Evolutionary conservation across 2,329 filamentous ascomycete genomes (phyloP).

Genomic region (Sporothrix brasiliensis): DNA sequence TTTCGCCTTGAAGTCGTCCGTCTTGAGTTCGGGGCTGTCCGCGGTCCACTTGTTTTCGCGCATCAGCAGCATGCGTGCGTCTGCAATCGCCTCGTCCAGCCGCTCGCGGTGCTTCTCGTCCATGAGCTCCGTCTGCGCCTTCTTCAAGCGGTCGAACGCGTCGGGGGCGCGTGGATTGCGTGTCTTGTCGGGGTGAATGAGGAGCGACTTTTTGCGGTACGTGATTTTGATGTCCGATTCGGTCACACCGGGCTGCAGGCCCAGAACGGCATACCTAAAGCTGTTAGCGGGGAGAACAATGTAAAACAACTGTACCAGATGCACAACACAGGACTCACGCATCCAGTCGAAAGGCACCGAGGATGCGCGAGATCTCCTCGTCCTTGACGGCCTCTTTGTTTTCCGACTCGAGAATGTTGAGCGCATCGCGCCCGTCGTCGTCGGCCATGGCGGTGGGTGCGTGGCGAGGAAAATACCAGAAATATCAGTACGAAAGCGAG

Average conservation of each 20-base stretch:
- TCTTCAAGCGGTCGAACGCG: slow-evolving; percentile 94
- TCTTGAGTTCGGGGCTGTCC: slow-evolving; percentile 84
- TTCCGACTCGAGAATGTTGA: slow-evolving; percentile 80
- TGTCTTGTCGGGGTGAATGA: slow-evolving; percentile 98
- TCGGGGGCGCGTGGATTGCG: slow-evolving; percentile 87
- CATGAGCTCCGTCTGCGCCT: slow-evolving; percentile 86
- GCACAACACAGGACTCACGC: slow-evolving; percentile 48
- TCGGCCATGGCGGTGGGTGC: slow-evolving; percentile 34
- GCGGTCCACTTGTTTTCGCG: slow-evolving; percentile 91
- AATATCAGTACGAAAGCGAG: background rate
- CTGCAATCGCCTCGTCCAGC: slow-evolving; percentile 92
- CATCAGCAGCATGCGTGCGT: slow-evolving; percentile 92
- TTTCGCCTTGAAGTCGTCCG: slow-evolving; percentile 76
- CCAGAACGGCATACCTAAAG: slow-evolving; percentile 82
- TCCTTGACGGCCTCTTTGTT: slow-evolving; percentile 95
- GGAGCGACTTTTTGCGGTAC: slow-evolving; percentile 96
- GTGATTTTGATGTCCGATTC: slow-evolving; percentile 93
- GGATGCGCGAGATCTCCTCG: slow-evolving; percentile 91
- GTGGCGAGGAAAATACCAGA: background rate
- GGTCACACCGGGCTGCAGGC: slow-evolving; percentile 90
- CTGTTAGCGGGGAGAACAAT: background rate
- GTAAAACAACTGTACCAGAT: background rate
- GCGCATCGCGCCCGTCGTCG: slow-evolving; percentile 59
- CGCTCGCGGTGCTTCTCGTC: slow-evolving; percentile 88
- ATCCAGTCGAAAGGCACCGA: slow-evolving; percentile 79